phyloP scores from a whole-genome alignment of 768 basidiomycete species.

The Kwoniella dejecticola region DNA sequence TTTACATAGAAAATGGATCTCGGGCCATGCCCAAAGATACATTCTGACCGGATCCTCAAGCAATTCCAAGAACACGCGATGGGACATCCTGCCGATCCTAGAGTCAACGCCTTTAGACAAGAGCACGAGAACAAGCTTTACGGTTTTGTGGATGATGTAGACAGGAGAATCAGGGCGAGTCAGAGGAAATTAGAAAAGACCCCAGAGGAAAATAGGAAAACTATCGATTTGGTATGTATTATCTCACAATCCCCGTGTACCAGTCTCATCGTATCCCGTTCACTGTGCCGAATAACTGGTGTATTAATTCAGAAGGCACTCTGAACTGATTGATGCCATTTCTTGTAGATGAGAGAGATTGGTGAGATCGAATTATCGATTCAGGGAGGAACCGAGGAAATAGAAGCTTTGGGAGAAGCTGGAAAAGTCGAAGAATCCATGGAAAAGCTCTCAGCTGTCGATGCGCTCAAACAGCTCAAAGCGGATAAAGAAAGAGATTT shows the following conservation, averaged over 20 bases:
- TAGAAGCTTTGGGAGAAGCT: slow-evolving; percentile 91
- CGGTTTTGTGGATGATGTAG: slow-evolving; percentile 96
- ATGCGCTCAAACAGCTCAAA: slow-evolving; percentile 95
- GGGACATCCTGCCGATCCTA: slow-evolving; percentile 72
- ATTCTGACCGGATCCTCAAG: slow-evolving; percentile 88
- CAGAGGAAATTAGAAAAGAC: slow-evolving; percentile 97
- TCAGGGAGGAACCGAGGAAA: slow-evolving; percentile 97
- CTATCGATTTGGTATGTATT: slow-evolving; percentile 78
- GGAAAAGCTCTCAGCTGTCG: slow-evolving; percentile 95
- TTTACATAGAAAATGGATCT: slow-evolving; percentile 99
- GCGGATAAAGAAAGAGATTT: slow-evolving; percentile 95
- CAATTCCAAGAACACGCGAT: slow-evolving; percentile 82
- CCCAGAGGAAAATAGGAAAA: slow-evolving; percentile 98
- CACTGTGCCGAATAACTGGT: too few relatives aligned
- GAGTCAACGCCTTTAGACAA: slow-evolving; percentile 83
- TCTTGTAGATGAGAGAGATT: slow-evolving; percentile 89
- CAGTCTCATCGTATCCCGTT: too few relatives aligned
- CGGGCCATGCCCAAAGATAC: slow-evolving; percentile 94
- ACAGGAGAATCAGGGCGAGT: slow-evolving; percentile 88
- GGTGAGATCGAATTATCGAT: slow-evolving; percentile 98
- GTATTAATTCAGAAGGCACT: too few relatives aligned
- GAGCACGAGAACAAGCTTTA: slow-evolving; percentile 97
- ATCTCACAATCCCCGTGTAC: too few relatives aligned
- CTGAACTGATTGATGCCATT: not conserved
- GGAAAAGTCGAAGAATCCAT: slow-evolving; percentile 99